These are phyloP conservation scores for Podaxis sp. DNA, from an alignment of 768 basidiomycete genomes.

Conservation along the genomic window DNA sequence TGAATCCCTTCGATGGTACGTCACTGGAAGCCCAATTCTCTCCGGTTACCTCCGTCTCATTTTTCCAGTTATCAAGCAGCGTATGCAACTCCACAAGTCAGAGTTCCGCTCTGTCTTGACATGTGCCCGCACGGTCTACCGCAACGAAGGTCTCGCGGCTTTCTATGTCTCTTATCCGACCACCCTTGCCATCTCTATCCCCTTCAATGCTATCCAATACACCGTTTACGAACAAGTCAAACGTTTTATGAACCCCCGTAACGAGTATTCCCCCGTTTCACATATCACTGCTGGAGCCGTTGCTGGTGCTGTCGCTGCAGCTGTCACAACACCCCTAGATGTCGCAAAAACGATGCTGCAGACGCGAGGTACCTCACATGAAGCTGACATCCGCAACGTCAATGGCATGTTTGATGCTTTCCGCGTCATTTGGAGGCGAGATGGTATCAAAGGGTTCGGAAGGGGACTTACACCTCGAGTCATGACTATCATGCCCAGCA, in stretches of 20 bases:
- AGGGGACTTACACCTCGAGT: slow-evolving; percentile 90
- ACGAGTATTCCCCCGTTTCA: slow-evolving; percentile 87
- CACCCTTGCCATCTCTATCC: slow-evolving; percentile 93
- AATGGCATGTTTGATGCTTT: slow-evolving; percentile 87
- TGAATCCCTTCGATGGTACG: slow-evolving; percentile 99
- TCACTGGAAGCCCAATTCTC: slow-evolving; percentile 15
- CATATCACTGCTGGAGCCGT: slow-evolving; percentile 91
- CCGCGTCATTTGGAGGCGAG: slow-evolving; percentile 80
- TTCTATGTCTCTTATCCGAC: slow-evolving; percentile 99
- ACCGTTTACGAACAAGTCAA: slow-evolving; percentile 96
- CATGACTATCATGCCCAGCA: slow-evolving; percentile 94
- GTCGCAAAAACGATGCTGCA: slow-evolving; percentile 97
- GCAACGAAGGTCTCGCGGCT: slow-evolving; percentile 79
- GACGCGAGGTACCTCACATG: slow-evolving; percentile 87
- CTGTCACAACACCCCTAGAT: slow-evolving; percentile 94
- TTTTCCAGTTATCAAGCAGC: slow-evolving; percentile 90
- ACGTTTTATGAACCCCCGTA: slow-evolving; percentile 77
- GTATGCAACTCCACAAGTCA: slow-evolving; percentile 97
- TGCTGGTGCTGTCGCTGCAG: slow-evolving; percentile 92
- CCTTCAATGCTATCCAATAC: slow-evolving; percentile 98
- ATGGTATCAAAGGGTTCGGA: slow-evolving; percentile 82
- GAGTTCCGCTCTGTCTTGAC: slow-evolving; percentile 82
- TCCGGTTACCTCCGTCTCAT: slow-evolving; percentile 16
- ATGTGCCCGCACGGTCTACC: slow-evolving; percentile 86
- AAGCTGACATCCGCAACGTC: slow-evolving; percentile 79